Base-by-base conservation (phyloP, 768 basidiomycete species). In the Suillus sp. region DNA sequence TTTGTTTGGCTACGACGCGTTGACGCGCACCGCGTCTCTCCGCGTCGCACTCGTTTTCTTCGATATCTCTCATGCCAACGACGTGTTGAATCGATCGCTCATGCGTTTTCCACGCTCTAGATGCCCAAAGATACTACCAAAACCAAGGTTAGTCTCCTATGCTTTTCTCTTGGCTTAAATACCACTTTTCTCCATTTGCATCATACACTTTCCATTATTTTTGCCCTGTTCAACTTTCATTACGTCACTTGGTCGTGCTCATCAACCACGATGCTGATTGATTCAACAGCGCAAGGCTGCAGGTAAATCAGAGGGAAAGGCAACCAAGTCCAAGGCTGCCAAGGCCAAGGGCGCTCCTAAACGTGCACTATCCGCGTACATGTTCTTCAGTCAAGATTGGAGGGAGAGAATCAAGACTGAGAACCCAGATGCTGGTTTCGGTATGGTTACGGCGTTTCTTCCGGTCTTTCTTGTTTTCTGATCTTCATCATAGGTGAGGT, bases 341-440 rank as follows among this genome's bases (percentile, higher is more conserved):
- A 90, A 91, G 77, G 86, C 89, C 51, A 75, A 75, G 67, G 74
- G 75, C 18, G 74, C 74, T 0, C 95, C 94, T 65, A 97, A 98
- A 81, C 88, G 95, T 60, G 91, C 93, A 0, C 84, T 97, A 53
- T 97, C 95, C 35, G 95, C 96, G 45, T 99, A 97, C 82, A 97
- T 99, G 96, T 95, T 95, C 90, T 99, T 98, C 84, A 89, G 87
- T 70, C 92, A 95, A 77, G 96, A 95, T 77, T 91, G 93, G 92
- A 86, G 96, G 74, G 92, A 96, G 78, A 86, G 91, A 74, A 92
- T 98, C 84, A 96, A 96, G 88, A 73, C 86, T 63, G 95, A 97
- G 80, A 96, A 98, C 80, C 96, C 96, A 56, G 93, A 95, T 64
- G 95, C 93, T 34, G 84, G 90, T 62, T 99, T 98, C 72, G 96